phyloP scores from a whole-genome alignment of 768 basidiomycete species.

The Termitomyces sp. region DNA sequence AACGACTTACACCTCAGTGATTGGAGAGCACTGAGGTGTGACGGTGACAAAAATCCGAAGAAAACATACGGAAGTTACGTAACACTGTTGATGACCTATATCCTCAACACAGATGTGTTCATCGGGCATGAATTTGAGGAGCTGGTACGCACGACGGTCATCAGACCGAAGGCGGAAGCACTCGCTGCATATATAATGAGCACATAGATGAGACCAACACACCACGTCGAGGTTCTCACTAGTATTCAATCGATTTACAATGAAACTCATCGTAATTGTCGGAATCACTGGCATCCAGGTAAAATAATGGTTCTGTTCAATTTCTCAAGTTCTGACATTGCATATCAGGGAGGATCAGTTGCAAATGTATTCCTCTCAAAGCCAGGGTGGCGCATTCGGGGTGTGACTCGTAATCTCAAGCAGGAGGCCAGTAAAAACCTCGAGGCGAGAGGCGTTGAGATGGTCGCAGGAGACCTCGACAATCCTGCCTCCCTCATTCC shows the following conservation, averaged over 20 bases:
- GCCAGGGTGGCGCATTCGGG: slow-evolving; percentile 6
- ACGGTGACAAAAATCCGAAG: too few species aligned
- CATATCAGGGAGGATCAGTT: slow-evolving; percentile 1
- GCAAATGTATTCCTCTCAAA: slow-evolving; percentile 7
- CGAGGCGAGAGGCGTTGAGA: slow-evolving; percentile 1
- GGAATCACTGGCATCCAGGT: slow-evolving; percentile 8
- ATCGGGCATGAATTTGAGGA: neutral
- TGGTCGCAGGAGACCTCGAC: slow-evolving; percentile 4
- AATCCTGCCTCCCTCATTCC: neutral
- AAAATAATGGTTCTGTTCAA: neutral
- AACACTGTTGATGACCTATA: too few species aligned
- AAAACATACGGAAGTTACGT: too few species aligned
- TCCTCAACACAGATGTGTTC: neutral
- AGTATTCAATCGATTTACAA: neutral
- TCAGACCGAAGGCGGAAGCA: neutral
- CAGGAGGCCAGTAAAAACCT: neutral
- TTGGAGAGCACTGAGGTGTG: too few species aligned
- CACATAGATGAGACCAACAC: neutral
- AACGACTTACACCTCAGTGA: neutral
- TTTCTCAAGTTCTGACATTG: neutral
- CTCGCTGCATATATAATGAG: neutral
- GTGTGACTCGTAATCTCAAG: slow-evolving; percentile 1
- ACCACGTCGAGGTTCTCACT: neutral
- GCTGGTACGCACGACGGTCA: neutral
- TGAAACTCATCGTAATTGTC: slow-evolving; percentile 7